Evolutionary conservation across 2,329 filamentous ascomycete species (phyloP).

Genomic region (Xylogone sp.): DNA sequence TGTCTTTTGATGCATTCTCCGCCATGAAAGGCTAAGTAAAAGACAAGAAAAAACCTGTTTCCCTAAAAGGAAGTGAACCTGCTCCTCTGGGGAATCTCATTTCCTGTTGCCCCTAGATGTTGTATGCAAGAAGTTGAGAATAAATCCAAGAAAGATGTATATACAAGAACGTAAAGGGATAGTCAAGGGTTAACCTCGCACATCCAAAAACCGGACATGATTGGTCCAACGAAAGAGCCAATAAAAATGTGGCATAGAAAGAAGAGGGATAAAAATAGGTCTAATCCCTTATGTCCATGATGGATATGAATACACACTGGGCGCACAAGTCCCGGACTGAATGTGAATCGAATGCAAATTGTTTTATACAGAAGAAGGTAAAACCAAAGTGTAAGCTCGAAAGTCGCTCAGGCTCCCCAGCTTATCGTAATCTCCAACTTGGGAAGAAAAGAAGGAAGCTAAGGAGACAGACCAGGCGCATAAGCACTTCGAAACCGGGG

Average conservation of each 20-base stretch:
- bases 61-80: background rate
- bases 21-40: no score
- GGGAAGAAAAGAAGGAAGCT: background rate
- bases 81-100: background rate
- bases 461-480: no score
- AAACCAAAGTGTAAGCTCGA: background rate
- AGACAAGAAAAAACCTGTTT: background rate
- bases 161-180: background rate
- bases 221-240: background rate
- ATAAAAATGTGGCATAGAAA: background rate
- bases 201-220: background rate
- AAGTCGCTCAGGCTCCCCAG: background rate
- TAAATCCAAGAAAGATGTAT: background rate
- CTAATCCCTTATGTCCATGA: background rate
- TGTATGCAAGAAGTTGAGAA: background rate
- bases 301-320: background rate
- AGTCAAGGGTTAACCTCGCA: background rate
- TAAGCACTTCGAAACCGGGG: no score
- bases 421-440: background rate
- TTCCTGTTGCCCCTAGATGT: background rate
- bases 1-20: background rate
- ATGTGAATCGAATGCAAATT: background rate
- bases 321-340: background rate
- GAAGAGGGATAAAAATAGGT: background rate
- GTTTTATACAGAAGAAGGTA: background rate